Base-by-base conservation (phyloP, 2,329 filamentous ascomycete genomes). In the Penicillium nordicum region DNA sequence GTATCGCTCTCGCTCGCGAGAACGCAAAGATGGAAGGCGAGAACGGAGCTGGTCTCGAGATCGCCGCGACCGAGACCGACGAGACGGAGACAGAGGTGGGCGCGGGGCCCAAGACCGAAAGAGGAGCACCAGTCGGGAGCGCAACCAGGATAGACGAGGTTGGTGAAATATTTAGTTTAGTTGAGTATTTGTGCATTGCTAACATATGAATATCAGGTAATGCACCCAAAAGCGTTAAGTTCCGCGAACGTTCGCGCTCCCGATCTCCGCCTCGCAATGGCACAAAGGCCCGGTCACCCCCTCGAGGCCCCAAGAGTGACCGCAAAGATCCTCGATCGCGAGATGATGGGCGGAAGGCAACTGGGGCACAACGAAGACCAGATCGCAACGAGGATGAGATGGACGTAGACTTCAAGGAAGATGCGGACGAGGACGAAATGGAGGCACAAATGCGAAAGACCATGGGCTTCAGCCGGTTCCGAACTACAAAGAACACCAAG, bases 381-480 rank as follows among this genome's bases (percentile, higher is more conserved):
- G 57, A 50, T 18, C 63, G 69, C 60, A 52, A 64, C 53, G 60
- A 72, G 63, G 73, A 73, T 63, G 60, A 68, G 63, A 65, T 73
- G 69, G 71, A 70, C 10, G 51, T 74, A 51, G 69, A 73, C 34
- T 78, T 82, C 16, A 81, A 83, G 10, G 76, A 78, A 10, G 76
- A 80, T 36, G 64, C 56, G 18, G 82, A 82, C 40, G 76, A 81
- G 54, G 88, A 92, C 60, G 86, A 88, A 60, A 85, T 87, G 50
- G 79, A 88, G 69, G 84, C 82, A 53, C 84, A 84, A 57, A 93
- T 97, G 88, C 82, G 86, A 66, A 86, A 87, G 48, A 85, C 92
- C 79, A 92, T 99, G 89, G 94, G 94, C 2, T 97, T 99, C 69
- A 86, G 86, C 18, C 84, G 83, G 0, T 99, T 97, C 75, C 87